Percentiles rank a stretch among this genome's conserved stretches.
Conservation (phyloP, 2,329 filamentous ascomycete species). For the Rhexocercosporidium sp. region DNA sequence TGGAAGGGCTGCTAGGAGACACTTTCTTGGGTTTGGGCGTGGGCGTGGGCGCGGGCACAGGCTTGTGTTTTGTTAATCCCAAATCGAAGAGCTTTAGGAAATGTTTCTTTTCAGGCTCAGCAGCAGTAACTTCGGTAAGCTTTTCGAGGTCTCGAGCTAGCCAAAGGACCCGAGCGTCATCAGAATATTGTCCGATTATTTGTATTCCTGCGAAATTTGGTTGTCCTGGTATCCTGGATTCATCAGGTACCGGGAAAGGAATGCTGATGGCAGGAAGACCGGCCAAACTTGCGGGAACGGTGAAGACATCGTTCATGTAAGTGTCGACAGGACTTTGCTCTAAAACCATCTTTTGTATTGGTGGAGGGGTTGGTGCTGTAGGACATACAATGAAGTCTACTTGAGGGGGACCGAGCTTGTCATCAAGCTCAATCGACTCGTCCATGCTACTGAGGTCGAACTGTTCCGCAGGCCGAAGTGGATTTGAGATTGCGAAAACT, state of each 20-base stretch:
- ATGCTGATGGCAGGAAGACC: slow-evolving; percentile 89
- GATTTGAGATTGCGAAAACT: slow-evolving; percentile 74
- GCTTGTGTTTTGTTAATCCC: background rate
- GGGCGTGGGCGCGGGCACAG: background rate
- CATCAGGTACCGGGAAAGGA: slow-evolving; percentile 54
- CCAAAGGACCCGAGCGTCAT: slow-evolving; percentile 68
- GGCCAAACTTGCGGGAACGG: slow-evolving; percentile 90
- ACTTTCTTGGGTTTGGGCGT: background rate
- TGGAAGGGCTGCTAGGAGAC: background rate
- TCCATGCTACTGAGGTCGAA: slow-evolving; percentile 67
- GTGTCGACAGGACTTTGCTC: slow-evolving; percentile 66
- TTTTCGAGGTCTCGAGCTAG: slow-evolving; percentile 52
- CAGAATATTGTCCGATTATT: slow-evolving; percentile 80
- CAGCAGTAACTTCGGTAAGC: background rate
- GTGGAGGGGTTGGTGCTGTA: slow-evolving; percentile 80
- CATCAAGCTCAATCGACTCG: slow-evolving; percentile 54
- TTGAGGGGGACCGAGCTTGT: slow-evolving; percentile 62
- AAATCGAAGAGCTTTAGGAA: background rate
- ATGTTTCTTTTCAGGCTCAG: background rate
- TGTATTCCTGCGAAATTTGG: slow-evolving; percentile 67
- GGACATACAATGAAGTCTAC: slow-evolving; percentile 90
- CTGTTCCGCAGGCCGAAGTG: slow-evolving; percentile 59
- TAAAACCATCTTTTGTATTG: slow-evolving; percentile 63
- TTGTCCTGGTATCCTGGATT: slow-evolving; percentile 43
- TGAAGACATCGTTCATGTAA: slow-evolving; percentile 95